A percentile compares a stretch with the other conserved stretches of the same genome.
phyloP scores from a whole-genome alignment of 2,329 filamentous ascomycete genomes.

The Botrytis porri region DNA sequence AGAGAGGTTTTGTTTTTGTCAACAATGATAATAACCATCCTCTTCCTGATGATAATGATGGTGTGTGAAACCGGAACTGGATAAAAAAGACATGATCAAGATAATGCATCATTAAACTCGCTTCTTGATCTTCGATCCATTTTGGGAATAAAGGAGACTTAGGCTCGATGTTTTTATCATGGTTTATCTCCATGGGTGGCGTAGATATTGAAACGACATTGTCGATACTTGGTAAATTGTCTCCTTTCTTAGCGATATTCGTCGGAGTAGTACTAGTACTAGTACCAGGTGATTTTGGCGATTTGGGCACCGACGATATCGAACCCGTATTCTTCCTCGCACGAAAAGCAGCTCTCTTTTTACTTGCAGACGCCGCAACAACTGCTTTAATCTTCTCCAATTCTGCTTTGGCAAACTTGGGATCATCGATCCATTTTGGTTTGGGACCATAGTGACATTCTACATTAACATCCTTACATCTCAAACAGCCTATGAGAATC shows the following conservation, averaged over 20 bases:
- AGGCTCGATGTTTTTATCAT: not conserved
- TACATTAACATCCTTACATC: slow-evolving; percentile 53
- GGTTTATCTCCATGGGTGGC: not conserved
- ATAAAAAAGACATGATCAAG: slow-evolving; percentile 61
- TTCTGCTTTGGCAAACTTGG: slow-evolving; percentile 13
- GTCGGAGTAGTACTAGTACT: not conserved
- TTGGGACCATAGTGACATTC: slow-evolving; percentile 50
- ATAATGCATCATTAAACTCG: slow-evolving; percentile 52
- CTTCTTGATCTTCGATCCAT: slow-evolving; percentile 23
- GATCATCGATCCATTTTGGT: slow-evolving; percentile 27
- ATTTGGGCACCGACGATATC: not conserved
- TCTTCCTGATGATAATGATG: slow-evolving; percentile 52
- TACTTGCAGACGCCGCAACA: slow-evolving; percentile 16
- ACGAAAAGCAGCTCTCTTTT: slow-evolving; percentile 15
- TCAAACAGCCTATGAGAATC: slow-evolving; percentile 42
- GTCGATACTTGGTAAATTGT: not conserved
- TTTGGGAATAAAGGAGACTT: slow-evolving; percentile 8
- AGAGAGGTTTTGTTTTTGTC: slow-evolving; percentile 53
- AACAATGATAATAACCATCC: slow-evolving; percentile 60
- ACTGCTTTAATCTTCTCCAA: slow-evolving; percentile 5
- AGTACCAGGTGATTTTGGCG: not conserved
- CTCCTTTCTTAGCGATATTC: not conserved
- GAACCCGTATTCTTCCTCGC: slow-evolving; percentile 5
- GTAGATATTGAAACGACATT: not conserved
- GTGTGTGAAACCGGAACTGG: slow-evolving; percentile 60